Evolutionary conservation across 495 filamentous ascomycete species (phyloP), one percentile per base, ranked within the genome.

Genomic region (Xylaria scruposa): DNA sequence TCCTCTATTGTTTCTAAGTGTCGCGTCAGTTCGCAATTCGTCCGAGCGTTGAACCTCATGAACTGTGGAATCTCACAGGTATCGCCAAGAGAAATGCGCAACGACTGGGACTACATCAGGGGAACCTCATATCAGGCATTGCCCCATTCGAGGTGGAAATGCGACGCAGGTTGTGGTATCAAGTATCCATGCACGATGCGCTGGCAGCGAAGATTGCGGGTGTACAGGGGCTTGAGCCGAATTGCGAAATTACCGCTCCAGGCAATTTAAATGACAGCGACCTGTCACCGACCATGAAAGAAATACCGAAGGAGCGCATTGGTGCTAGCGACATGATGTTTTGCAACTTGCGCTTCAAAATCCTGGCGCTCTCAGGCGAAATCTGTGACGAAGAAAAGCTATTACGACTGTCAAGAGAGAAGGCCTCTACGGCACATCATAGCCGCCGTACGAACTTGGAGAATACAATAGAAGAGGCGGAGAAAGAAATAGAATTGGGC

Each of bases 311-410:
- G 53, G 53, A 58, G 26, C 53, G 53, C 29, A 58, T 13, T 58
- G 53, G 53, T 31, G 53, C 53, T 19, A 58, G 24, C 24, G 53
- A 58, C 26, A 58, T 58, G 53, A 58, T 58, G 6, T 58, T 29
- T 58, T 58, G 53, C 29, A 58, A 29, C 29, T 58, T 58, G 26
- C 53, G 53, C 29, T 58, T 15, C 53, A 58, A 58, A 58, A 58
- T 58, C 24, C 53, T 58, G 10, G 10, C 12, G 3, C 10, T 58
- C 29, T 31, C 29, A 10, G 53, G 24, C 53, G 53, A 31, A 31
- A 31, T 26, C 53, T 17, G 29, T 58, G 29, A 3, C 26, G 29
- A 58, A 31, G 29, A 29, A 26, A 58, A 58, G 12, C 26, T 58
- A 58, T 31, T 4, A 1, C 24, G 17, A 29, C 24, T 26, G 24